Base-by-base conservation (phyloP, 441 rosid species). In the Brassica balearica region DNA sequence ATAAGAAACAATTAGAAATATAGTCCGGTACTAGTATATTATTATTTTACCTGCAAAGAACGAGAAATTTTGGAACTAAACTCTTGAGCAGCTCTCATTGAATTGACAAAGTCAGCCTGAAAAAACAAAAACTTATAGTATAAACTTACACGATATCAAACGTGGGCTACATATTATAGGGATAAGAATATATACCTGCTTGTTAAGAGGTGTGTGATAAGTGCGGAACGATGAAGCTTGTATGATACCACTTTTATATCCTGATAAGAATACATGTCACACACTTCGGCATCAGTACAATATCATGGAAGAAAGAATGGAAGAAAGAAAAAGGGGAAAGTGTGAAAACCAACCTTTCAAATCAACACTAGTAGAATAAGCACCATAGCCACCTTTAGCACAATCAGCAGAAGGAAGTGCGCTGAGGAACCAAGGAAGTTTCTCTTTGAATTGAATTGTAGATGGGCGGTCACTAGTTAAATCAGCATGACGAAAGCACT, bases 341-440 rank as follows among this genome's bases (percentile, higher is more conserved):
- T 68, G 79, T 43, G 77, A 83, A 65, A 80, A 96, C 99, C 97
- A 79, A 96, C 99, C 99, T 87, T 80, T 74, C 83, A 94, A 77
- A 77, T 94, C 92, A 77, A 96, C 97, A 81, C 98, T 94, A 86
- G 72, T 87, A 43, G 93, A 87, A 81, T 96, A 94, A 77, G 99
- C 98, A 82, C 99, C 98, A 83, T 88, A 97, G 67, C 99, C 99
- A 56, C 98, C 99, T 89, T 96, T 96, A 19, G 99, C 94, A 88
- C 99, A 96, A 79, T 93, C 98, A 69, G 94, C 93, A 29, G 99
- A 96, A 55, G 99, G 99, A 82, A 96, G 85, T 61, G 98, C 92
- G 60, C 77, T 81, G 55, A 96, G 98, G 87, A 96, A 96, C 97
- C 97, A 94, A 70, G 99, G 99, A 74, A 96, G 96, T 84, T 92